Percentiles rank a stretch among this genome's conserved stretches.
These are phyloP conservation scores for Chlorella sorokiniana DNA, from an alignment of 139 green algal genomes.

Conservation along the genomic window DNA sequence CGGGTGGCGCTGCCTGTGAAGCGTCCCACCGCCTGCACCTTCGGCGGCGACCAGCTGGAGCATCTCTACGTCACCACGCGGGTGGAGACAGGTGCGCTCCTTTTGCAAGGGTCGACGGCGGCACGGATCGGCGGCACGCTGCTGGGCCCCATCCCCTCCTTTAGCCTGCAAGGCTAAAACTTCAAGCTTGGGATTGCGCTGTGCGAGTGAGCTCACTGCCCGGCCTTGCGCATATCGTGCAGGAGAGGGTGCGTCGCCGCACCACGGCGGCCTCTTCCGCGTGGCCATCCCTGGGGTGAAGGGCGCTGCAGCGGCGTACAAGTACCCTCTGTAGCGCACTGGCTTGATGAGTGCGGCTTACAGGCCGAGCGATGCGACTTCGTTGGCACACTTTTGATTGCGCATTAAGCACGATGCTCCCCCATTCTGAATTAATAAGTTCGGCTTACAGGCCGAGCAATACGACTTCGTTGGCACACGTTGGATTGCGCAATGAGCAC, in stretches of 20 bases:
- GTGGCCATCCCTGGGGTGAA: conserved; percentile 48
- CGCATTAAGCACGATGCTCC: too few relatives aligned
- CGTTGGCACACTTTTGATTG: too few relatives aligned
- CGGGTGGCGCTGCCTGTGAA: conserved; percentile 50
- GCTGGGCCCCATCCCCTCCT: too few relatives aligned
- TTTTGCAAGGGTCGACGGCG: not conserved
- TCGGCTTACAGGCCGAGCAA: too few relatives aligned
- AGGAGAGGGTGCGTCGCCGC: conserved; percentile 32
- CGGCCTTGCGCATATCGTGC: not conserved
- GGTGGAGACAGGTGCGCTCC: conserved; percentile 37
- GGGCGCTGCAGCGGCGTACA: conserved; percentile 12
- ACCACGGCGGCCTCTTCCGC: conserved; percentile 52
- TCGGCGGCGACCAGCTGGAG: conserved; percentile 52
- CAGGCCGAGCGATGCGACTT: too few relatives aligned
- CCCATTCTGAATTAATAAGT: too few relatives aligned
- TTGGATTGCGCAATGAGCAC: too few relatives aligned
- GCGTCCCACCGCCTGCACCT: conserved; percentile 54
- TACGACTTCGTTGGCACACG: too few relatives aligned
- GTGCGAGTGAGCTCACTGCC: not conserved
- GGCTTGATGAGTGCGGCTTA: too few relatives aligned
- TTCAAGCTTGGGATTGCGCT: not conserved
- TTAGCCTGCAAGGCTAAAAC: not conserved
- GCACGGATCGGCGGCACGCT: not conserved
- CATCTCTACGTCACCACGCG: conserved; percentile 61
- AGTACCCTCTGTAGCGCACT: conserved; percentile 5